Percentiles rank a stretch among this genome's conserved stretches.
These are phyloP conservation scores for Russula foetens DNA, from an alignment of 768 basidiomycete genomes.

Conservation along the genomic window DNA sequence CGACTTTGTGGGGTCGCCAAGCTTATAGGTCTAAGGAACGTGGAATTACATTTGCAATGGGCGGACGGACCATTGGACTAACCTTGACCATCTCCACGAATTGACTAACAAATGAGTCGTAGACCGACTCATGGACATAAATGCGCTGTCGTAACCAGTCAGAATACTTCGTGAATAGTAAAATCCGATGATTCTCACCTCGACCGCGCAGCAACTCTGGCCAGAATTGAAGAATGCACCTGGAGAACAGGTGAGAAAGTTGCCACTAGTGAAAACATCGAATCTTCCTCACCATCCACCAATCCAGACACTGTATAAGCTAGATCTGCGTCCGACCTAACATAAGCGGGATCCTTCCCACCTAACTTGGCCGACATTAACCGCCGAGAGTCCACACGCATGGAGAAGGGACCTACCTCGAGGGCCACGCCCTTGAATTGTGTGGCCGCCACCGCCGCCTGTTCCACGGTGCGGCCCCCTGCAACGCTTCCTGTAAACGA, in stretches of 20 bases:
- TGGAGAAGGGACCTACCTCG: slow-evolving; percentile 45
- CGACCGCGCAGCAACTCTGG: slow-evolving; percentile 92
- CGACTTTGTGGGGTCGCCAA: slow-evolving; percentile 75
- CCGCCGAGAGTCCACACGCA: background rate
- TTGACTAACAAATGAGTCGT: slow-evolving; percentile 67
- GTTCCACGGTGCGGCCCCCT: slow-evolving; percentile 67
- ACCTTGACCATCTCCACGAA: slow-evolving; percentile 73
- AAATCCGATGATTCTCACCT: slow-evolving; percentile 36
- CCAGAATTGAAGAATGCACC: slow-evolving; percentile 96
- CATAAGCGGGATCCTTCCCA: slow-evolving; percentile 97
- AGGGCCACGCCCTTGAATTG: slow-evolving; percentile 85
- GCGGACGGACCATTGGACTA: background rate
- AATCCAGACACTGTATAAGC: slow-evolving; percentile 78
- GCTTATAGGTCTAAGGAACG: slow-evolving; percentile 54
- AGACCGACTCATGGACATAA: slow-evolving; percentile 84
- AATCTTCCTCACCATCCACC: slow-evolving; percentile 63
- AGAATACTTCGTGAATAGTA: background rate
- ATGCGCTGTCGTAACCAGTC: slow-evolving; percentile 49
- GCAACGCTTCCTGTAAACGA: slow-evolving; percentile 86
- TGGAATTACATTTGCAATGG: background rate
- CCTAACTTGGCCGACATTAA: slow-evolving; percentile 56
- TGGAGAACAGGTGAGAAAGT: slow-evolving; percentile 25
- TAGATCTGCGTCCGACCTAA: slow-evolving; percentile 78
- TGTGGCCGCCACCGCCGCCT: slow-evolving; percentile 51
- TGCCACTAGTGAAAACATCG: background rate